phyloP scores from a whole-genome alignment of 73 alveolate genomes.

The Symbiodinium pilosum region DNA sequence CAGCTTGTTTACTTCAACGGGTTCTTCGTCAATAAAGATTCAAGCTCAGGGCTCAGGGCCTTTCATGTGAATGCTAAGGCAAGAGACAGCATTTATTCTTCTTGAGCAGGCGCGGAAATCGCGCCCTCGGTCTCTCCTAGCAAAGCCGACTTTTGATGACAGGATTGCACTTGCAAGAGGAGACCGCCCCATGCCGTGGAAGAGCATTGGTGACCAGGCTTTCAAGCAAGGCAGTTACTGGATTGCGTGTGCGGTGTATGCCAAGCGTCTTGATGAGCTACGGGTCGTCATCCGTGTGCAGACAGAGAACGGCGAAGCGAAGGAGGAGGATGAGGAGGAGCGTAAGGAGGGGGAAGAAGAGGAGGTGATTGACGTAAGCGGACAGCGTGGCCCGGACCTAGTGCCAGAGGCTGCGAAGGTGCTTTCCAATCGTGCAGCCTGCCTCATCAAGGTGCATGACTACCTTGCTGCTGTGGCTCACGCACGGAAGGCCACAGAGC shows the following conservation, averaged over 20 bases:
- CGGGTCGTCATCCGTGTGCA: not conserved
- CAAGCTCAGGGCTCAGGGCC: not conserved
- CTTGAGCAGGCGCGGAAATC: slow-evolving; percentile 28
- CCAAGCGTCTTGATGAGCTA: slow-evolving; percentile 71
- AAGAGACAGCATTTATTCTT: slow-evolving; percentile 45
- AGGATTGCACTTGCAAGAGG: slow-evolving; percentile 21
- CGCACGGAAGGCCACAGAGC: slow-evolving; percentile 24
- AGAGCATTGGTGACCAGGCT: slow-evolving; percentile 59
- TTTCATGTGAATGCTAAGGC: not conserved
- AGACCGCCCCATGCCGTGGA: slow-evolving; percentile 81
- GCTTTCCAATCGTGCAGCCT: slow-evolving; percentile 80
- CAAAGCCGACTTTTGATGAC: slow-evolving; percentile 39
- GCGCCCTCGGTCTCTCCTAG: slow-evolving; percentile 51
- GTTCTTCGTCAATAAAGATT: no score
- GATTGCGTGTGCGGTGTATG: slow-evolving; percentile 74
- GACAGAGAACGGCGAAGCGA: not conserved
- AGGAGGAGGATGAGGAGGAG: not conserved
- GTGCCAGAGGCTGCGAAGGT: slow-evolving; percentile 70
- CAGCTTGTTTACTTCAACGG: not conserved
- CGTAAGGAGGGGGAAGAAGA: not conserved
- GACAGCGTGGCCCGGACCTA: slow-evolving; percentile 57
- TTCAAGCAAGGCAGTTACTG: slow-evolving; percentile 80
- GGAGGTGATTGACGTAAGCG: slow-evolving; percentile 56
- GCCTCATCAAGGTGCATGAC: slow-evolving; percentile 35
- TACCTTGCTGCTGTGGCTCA: slow-evolving; percentile 60